Evolutionary conservation across 208 protist genomes (phyloP).

Genomic region (Crithidia fasciculata): DNA sequence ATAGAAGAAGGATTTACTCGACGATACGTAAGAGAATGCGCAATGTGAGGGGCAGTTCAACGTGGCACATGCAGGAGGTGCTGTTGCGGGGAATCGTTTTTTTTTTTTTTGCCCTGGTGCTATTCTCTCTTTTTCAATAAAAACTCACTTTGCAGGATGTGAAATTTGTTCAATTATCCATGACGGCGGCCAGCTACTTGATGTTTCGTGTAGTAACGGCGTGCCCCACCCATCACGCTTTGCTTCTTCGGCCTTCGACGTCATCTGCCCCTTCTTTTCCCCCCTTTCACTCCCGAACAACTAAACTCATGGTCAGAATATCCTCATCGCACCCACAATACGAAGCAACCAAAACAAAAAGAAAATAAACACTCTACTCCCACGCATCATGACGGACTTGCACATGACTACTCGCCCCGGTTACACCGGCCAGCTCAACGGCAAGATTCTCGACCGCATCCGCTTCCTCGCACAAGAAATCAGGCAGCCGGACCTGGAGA

Average conservation of each 20-base stretch:
- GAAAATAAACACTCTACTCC: not conserved
- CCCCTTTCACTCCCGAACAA: no score
- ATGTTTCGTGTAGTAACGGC: not conserved
- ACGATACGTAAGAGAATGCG: no score
- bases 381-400: slow-evolving; percentile 35
- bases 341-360: not conserved
- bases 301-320: no score
- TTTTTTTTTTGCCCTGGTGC: not conserved
- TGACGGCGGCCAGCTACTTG: not conserved
- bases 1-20: no score
- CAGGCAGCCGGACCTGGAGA: slow-evolving; percentile 47
- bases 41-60: no score
- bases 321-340: no score
- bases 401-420: slow-evolving; percentile 56
- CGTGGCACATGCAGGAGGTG: not conserved
- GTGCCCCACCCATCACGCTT: no score
- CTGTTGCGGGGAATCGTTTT: not conserved
- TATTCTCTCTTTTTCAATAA: not conserved
- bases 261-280: no score
- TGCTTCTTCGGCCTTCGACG: no score
- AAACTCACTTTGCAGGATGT: not conserved
- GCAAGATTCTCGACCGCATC: slow-evolving; percentile 58
- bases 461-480: slow-evolving; percentile 46
- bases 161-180: no score
- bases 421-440: slow-evolving; percentile 67